These are phyloP conservation scores for Penicillium brasilianum DNA, from an alignment of 2,329 filamentous ascomycete species.

Conservation along the genomic window DNA sequence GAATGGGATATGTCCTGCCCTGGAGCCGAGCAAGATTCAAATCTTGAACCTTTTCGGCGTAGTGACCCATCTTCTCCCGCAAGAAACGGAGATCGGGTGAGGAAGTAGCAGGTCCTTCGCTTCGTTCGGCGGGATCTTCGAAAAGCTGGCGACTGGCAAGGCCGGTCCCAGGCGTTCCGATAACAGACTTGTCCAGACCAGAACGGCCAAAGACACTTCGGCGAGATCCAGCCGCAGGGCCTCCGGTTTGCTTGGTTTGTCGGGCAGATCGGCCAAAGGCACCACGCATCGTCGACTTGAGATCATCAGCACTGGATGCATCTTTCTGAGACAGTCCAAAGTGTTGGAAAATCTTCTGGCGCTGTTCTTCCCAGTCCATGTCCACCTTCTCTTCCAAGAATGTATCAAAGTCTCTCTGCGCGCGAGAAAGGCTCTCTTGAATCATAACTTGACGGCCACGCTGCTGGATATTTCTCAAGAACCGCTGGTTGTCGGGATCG, in stretches of 20 bases:
- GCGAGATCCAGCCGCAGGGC: conserved; percentile 43
- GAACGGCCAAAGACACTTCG: conserved; percentile 71
- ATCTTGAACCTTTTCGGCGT: conserved; percentile 76
- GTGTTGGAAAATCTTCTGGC: conserved; percentile 91
- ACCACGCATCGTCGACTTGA: conserved; percentile 42
- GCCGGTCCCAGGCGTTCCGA: conserved; percentile 73
- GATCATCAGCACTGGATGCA: conserved; percentile 47
- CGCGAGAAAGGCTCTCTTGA: conserved; percentile 85
- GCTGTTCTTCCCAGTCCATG: conserved; percentile 94
- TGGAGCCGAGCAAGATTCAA: conserved; percentile 76
- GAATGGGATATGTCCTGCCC: conserved; percentile 71
- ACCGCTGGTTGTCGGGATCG: conserved; percentile 67
- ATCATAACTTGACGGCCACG: conserved; percentile 93
- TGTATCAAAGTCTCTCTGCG: conserved; percentile 86
- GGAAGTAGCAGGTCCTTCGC: conserved; percentile 55
- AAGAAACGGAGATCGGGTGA: conserved; percentile 75
- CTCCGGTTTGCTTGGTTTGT: conserved; percentile 47
- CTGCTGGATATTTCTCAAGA: conserved; percentile 82
- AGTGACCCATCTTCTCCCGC: conserved; percentile 82
- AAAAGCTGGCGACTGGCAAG: conserved; percentile 69
- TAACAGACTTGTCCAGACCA: conserved; percentile 79
- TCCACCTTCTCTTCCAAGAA: conserved; percentile 95
- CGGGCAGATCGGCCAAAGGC: conserved; percentile 58
- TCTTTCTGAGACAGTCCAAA: conserved; percentile 76
- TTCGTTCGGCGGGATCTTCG: conserved; percentile 67